These are phyloP conservation scores for Botryotinia globosa DNA, from an alignment of 2,329 filamentous ascomycete genomes.

Conservation along the genomic window DNA sequence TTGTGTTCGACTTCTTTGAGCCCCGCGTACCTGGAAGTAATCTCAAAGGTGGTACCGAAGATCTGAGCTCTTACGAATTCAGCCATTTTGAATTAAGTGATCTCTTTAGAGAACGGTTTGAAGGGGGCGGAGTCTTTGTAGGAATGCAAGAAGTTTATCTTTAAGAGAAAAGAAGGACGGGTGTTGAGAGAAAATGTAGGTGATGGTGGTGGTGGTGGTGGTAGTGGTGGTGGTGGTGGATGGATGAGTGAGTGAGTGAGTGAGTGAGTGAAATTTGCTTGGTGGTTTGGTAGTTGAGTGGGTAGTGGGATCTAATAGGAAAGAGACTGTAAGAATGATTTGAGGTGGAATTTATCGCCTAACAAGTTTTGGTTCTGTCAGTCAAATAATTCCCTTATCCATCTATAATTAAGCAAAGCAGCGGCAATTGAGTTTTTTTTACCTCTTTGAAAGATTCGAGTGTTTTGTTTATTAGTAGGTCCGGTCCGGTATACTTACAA, in stretches of 20 bases:
- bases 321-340: slow-evolving; percentile 9
- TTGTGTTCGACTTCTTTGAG: slow-evolving; percentile 4
- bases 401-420: background rate
- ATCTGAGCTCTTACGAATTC: slow-evolving; percentile 99
- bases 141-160: background rate
- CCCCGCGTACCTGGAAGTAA: slow-evolving; percentile 80
- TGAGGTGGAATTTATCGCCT: slow-evolving; percentile 12
- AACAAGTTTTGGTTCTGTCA: background rate
- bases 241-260: background rate
- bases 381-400: background rate
- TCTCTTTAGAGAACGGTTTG: background rate
- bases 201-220: background rate
- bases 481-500: background rate
- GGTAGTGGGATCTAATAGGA: background rate
- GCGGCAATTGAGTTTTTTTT: slow-evolving; percentile 3
- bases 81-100: slow-evolving; percentile 66
- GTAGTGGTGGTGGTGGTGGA: background rate
- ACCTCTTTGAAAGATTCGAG: background rate
- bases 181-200: background rate
- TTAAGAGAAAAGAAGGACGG: background rate
- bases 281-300: background rate
- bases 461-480: background rate
- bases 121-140: background rate
- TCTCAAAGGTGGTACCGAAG: slow-evolving; percentile 99
- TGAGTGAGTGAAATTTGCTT: background rate